A percentile compares a stretch with the other conserved stretches of the same genome.
Evolutionary conservation across 2,329 filamentous ascomycete genomes (phyloP).

Genomic region (Fusarium newnesense): DNA sequence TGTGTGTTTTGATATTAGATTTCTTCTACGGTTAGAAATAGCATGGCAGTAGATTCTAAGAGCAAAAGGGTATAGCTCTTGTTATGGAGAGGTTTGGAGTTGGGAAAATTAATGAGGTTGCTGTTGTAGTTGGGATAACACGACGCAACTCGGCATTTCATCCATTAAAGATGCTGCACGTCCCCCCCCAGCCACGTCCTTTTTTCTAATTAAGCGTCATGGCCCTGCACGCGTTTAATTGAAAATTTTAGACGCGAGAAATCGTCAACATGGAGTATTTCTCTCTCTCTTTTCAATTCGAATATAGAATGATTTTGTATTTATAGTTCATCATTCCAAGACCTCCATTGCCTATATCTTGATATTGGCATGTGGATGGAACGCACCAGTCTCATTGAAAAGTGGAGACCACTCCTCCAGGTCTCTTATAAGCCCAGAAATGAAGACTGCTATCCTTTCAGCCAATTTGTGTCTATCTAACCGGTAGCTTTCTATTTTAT

Average conservation of each 20-base stretch:
- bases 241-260: background rate
- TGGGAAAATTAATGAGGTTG: background rate
- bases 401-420: background rate
- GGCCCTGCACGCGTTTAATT: slow-evolving; percentile 5
- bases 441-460: background rate
- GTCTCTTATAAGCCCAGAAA: background rate
- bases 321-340: background rate
- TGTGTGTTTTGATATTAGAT: background rate
- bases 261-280: background rate
- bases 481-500: background rate
- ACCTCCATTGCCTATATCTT: background rate
- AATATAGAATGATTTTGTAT: background rate
- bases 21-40: background rate
- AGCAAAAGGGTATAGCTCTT: background rate
- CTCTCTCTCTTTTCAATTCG: background rate
- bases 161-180: slow-evolving; percentile 26
- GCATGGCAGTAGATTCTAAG: slow-evolving; percentile 4
- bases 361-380: background rate
- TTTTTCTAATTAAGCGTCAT: slow-evolving; percentile 20
- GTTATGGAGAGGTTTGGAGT: background rate
- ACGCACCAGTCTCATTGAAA: background rate
- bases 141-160: background rate
- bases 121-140: slow-evolving; percentile 11
- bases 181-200: slow-evolving; percentile 28
- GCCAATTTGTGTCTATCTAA: background rate